A percentile compares a stretch with the other conserved stretches of the same genome.
Evolutionary conservation across 345 rosid genomes (phyloP).

Genomic region (Cardamine occulta): DNA sequence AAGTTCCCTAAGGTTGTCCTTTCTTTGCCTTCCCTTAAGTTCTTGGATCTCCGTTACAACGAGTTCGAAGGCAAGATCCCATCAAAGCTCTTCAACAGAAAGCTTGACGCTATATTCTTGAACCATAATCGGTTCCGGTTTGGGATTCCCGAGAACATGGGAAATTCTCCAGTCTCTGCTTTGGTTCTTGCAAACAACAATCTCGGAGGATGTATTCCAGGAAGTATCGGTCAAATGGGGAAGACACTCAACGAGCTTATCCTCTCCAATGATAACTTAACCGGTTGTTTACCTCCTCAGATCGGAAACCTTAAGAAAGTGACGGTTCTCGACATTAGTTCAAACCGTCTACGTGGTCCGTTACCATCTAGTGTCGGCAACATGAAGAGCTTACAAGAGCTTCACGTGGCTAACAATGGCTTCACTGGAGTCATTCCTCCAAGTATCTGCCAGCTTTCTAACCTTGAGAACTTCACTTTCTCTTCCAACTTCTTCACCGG

Average conservation of each 20-base stretch:
- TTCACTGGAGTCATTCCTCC: slow-evolving; percentile 68
- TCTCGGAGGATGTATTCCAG: slow-evolving; percentile 80
- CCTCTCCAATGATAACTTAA: slow-evolving; percentile 70
- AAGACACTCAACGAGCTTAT: slow-evolving; percentile 70
- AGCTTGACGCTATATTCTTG: slow-evolving; percentile 68
- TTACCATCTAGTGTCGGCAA: slow-evolving; percentile 57
- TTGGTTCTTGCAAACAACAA: slow-evolving; percentile 72
- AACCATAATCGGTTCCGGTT: slow-evolving; percentile 66
- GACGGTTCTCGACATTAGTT: slow-evolving; percentile 68
- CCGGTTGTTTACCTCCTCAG: slow-evolving; percentile 73
- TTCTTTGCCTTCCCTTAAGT: slow-evolving; percentile 63
- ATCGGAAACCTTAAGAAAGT: slow-evolving; percentile 62
- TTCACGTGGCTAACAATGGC: slow-evolving; percentile 61
- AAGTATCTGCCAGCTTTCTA: slow-evolving; percentile 58
- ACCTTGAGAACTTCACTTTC: slow-evolving; percentile 62
- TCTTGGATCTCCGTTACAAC: slow-evolving; percentile 73
- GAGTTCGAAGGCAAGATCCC: slow-evolving; percentile 81
- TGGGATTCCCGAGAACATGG: slow-evolving; percentile 69
- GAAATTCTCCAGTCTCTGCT: slow-evolving; percentile 75
- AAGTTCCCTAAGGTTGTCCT: slow-evolving; percentile 63
- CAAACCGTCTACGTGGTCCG: slow-evolving; percentile 60
- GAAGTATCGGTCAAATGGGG: slow-evolving; percentile 71
- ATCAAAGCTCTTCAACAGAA: slow-evolving; percentile 56
- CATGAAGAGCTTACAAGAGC: slow-evolving; percentile 75
- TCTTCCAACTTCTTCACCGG: slow-evolving; percentile 71